Percentiles rank a stretch among this genome's conserved stretches.
These are phyloP conservation scores for Cyberlindnera bimundalis DNA, from an alignment of 805 yeast species.

Conservation along the genomic window DNA sequence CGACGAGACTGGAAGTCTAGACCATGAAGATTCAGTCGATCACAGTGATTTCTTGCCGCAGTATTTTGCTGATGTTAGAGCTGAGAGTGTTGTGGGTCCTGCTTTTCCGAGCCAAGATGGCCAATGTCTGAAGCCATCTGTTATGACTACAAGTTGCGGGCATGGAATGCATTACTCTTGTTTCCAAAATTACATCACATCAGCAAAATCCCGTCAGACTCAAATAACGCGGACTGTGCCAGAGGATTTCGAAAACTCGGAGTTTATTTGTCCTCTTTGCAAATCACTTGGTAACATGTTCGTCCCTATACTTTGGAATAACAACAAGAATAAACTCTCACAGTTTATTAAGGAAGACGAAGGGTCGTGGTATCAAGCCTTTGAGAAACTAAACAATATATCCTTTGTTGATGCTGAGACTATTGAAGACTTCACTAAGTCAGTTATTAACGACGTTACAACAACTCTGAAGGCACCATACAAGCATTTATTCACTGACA, in stretches of 20 bases:
- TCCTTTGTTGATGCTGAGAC: constrained; percentile 9
- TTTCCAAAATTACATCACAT: constrained; percentile 57
- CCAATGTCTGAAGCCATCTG: constrained; percentile 33
- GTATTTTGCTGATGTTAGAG: constrained; percentile 36
- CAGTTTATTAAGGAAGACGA: constrained; percentile 10
- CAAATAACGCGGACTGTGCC: constrained; percentile 84
- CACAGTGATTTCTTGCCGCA: constrained; percentile 35
- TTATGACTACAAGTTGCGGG: constrained; percentile 70
- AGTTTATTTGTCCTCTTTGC: constrained; percentile 88
- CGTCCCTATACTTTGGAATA: constrained; percentile 66
- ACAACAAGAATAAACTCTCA: constrained; percentile 35
- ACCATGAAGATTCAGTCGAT: constrained; percentile 12
- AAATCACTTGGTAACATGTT: constrained; percentile 82
- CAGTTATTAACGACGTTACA: constrained; percentile 12
- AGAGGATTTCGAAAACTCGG: constrained; percentile 64
- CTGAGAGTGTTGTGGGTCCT: constrained; percentile 56
- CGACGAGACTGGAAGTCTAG: constrained; percentile 36
- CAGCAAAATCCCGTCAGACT: constrained; percentile 52
- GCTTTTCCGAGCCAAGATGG: constrained; percentile 43
- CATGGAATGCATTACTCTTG: constrained; percentile 91
- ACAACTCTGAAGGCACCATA: constrained; percentile 10
- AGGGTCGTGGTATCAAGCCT: constrained; percentile 20
- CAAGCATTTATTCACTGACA: constrained; percentile 6
- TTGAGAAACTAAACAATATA: constrained; percentile 9
- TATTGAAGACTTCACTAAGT: constrained; percentile 7